phyloP scores from a whole-genome alignment of 139 green algal genomes.

The Tetraselmis striata region DNA sequence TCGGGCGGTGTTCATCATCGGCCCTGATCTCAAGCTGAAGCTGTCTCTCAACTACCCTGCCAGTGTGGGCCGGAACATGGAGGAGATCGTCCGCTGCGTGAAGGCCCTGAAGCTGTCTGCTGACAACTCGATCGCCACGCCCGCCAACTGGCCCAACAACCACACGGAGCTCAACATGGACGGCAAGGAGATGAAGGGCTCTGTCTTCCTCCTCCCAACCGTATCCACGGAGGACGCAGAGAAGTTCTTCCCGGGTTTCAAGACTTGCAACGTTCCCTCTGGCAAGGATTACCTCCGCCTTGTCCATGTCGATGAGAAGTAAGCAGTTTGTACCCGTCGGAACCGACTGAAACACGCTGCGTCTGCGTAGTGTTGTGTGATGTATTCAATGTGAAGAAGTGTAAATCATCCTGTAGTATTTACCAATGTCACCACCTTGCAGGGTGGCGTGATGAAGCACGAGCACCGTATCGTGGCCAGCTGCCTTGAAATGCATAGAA shows the following conservation, averaged over 20 bases:
- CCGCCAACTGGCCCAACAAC: conserved; percentile 48
- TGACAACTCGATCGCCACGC: conserved; percentile 32
- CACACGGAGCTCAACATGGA: conserved; percentile 27
- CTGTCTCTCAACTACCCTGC: conserved; percentile 47
- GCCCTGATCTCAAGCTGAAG: conserved; percentile 58
- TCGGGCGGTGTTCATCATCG: conserved; percentile 51
- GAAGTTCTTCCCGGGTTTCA: conserved; percentile 29
- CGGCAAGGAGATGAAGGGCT: conserved; percentile 26
- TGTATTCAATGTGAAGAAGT: too few species aligned
- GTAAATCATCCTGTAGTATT: too few species aligned
- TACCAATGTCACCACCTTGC: too few species aligned
- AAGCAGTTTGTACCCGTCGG: too few species aligned
- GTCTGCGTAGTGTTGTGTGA: too few species aligned
- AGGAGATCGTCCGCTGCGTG: conserved; percentile 39
- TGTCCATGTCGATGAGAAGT: not conserved
- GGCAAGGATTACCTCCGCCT: conserved; percentile 35
- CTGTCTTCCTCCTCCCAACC: conserved; percentile 43
- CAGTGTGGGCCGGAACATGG: conserved; percentile 44
- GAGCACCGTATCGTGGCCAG: too few species aligned
- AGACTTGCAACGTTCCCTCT: conserved; percentile 27
- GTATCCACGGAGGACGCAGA: conserved; percentile 30
- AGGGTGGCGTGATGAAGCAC: too few species aligned
- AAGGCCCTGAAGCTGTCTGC: conserved; percentile 41
- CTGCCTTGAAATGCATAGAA: too few species aligned
- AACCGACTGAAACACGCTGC: too few species aligned